phyloP scores from a whole-genome alignment of 805 yeast genomes.

The Zygoascus tannicola region DNA sequence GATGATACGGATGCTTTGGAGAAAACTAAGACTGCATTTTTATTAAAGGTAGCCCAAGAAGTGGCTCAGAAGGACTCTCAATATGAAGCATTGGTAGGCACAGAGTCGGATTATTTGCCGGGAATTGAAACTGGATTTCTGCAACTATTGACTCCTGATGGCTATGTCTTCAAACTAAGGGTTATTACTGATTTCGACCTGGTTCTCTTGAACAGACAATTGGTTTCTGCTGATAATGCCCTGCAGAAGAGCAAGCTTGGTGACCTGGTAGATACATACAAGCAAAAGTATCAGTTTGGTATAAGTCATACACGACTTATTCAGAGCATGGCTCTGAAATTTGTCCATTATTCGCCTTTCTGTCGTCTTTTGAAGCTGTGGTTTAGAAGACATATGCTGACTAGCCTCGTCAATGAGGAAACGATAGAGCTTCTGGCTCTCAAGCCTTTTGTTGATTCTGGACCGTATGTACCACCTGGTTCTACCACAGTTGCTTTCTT shows the following conservation, averaged over 20 bases:
- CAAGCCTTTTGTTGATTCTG: slow-evolving; percentile 76
- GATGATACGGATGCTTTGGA: slow-evolving; percentile 80
- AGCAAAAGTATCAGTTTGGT: slow-evolving; percentile 51
- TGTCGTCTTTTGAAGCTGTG: slow-evolving; percentile 82
- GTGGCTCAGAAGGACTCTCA: slow-evolving; percentile 33
- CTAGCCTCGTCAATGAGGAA: slow-evolving; percentile 67
- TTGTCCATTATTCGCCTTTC: slow-evolving; percentile 65
- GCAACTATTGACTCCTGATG: slow-evolving; percentile 69
- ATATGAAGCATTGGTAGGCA: slow-evolving; percentile 51
- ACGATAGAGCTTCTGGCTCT: slow-evolving; percentile 73
- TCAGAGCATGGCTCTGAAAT: slow-evolving; percentile 58
- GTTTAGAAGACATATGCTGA: slow-evolving; percentile 74
- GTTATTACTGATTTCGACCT: slow-evolving; percentile 82
- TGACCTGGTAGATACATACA: slow-evolving; percentile 24
- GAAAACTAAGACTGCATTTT: slow-evolving; percentile 81
- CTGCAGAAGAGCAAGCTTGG: slow-evolving; percentile 38
- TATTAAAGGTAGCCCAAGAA: slow-evolving; percentile 54
- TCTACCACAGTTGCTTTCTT: slow-evolving; percentile 75
- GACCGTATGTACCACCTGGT: slow-evolving; percentile 75
- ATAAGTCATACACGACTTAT: slow-evolving; percentile 78
- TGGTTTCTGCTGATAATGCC: slow-evolving; percentile 26
- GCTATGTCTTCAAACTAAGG: slow-evolving; percentile 74
- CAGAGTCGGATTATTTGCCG: slow-evolving; percentile 39
- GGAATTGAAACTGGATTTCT: slow-evolving; percentile 25
- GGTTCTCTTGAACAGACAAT: slow-evolving; percentile 42